These are phyloP conservation scores for Solanum pennellii DNA, from an alignment of 257 asterid genomes.

Conservation along the genomic window DNA sequence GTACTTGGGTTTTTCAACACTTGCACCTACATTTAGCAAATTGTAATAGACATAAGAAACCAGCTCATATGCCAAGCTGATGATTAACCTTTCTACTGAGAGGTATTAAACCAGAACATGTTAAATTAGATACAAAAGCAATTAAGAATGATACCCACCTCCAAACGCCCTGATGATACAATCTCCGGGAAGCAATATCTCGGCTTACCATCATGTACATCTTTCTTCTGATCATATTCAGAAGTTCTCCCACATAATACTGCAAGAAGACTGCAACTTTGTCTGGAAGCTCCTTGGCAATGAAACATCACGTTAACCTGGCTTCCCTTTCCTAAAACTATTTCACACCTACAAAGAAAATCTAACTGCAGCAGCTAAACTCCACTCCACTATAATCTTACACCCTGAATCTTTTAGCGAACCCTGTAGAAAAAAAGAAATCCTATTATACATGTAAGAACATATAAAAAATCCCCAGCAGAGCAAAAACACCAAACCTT, in stretches of 20 bases:
- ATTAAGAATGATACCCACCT: slow-evolving; percentile 35
- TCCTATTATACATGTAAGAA: background rate
- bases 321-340: background rate
- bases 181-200: slow-evolving; percentile 63
- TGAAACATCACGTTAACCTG: slow-evolving; percentile 44
- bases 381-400: background rate
- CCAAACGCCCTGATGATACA: slow-evolving; percentile 74
- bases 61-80: background rate
- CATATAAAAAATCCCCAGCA: background rate
- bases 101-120: background rate
- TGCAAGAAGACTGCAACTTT: slow-evolving; percentile 72
- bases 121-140: background rate
- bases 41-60: background rate
- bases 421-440: background rate
- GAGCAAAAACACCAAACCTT: background rate
- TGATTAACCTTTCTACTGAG: background rate
- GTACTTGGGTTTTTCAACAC: slow-evolving; percentile 54
- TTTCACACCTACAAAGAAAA: background rate
- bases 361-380: background rate
- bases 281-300: slow-evolving; percentile 70
- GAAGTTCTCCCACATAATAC: slow-evolving; percentile 39
- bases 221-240: slow-evolving; percentile 35
- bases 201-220: slow-evolving; percentile 26
- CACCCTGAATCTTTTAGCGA: background rate
- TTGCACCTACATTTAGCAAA: slow-evolving; percentile 51